Percentiles rank a stretch among this genome's conserved stretches.
phyloP scores from a whole-genome alignment of 176 grass and related monocot species.

The Carex myosuroides region DNA sequence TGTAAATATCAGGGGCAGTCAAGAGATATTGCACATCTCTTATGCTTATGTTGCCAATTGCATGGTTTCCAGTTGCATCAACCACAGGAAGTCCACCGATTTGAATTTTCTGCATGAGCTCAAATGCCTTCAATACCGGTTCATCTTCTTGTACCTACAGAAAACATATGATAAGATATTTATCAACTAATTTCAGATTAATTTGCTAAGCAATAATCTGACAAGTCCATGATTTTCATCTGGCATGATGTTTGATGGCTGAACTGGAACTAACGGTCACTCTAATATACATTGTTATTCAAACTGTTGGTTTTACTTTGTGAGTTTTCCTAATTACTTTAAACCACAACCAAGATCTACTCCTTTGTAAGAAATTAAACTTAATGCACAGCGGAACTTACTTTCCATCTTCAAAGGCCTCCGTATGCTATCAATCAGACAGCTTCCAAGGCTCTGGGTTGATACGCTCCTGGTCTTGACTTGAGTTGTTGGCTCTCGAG shows the following conservation, averaged over 20 bases:
- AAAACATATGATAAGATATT: neutral
- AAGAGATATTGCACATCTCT: conserved; percentile 99
- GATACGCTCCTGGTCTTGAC: too few relatives aligned
- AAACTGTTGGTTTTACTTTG: too few relatives aligned
- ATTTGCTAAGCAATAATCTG: neutral
- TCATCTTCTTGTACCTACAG: conserved; percentile 81
- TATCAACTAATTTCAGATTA: neutral
- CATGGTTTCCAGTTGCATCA: conserved; percentile 51
- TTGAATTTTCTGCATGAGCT: conserved; percentile 78
- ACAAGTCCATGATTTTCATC: neutral
- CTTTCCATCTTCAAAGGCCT: too few relatives aligned
- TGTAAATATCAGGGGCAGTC: conserved; percentile 83
- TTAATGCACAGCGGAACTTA: too few relatives aligned
- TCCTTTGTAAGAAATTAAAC: too few relatives aligned
- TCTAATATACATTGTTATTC: neutral
- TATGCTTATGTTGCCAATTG: conserved; percentile 90
- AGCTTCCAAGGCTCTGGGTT: too few relatives aligned
- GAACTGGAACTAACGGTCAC: neutral
- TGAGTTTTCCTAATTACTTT: too few relatives aligned
- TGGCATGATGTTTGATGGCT: neutral
- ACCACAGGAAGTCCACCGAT: conserved; percentile 88
- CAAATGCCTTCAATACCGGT: conserved; percentile 84
- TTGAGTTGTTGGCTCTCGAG: too few relatives aligned
- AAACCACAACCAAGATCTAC: too few relatives aligned
- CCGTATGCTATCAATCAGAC: too few relatives aligned